Evolutionary conservation across 352 stramenopile genomes (phyloP), one percentile per base, ranked within the genome.

Genomic region (Phytophthora cactorum): DNA sequence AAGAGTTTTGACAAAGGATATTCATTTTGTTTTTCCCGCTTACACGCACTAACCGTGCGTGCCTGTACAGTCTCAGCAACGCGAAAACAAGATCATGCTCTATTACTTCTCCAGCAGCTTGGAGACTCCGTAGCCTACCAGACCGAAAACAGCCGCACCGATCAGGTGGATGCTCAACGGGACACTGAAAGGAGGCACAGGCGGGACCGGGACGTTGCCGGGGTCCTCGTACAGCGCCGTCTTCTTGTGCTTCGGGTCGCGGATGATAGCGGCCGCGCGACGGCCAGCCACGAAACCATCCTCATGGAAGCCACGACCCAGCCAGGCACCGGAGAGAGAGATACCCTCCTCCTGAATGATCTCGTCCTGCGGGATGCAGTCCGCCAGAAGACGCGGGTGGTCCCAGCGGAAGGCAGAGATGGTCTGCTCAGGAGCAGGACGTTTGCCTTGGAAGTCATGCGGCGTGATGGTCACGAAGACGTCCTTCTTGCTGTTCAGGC

Each of bases 401-500:
- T 96, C 88, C 88, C 88, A 96, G 27, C 81, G 86, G 82, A 96
- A 95, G 22, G 81, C 65, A 49, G 81, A 89, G 72, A 95, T 88
- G 10, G 72, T 86, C 17, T 79, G 51, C 17, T 82, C 72, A 31
- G 81, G 41, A 28, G 55, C 70, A 17, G 88, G 88, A 68, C 75
- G 82, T 53, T 82, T 77, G 47, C 83, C 88, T 39, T 73, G 73
- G 57, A 90, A 94, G 54, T 92, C 84, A 63, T 90, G 78, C 32
- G 77, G 78, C 61, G 86, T 94, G 77, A 95, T 95, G 46, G 88
- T 95, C 54, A 95, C 88, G 45, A 95, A 95, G 31, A 95, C 83
- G 59, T 93, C 75, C 69, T 94, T 90, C 72, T 90, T 91, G 72
- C 76, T 91, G 72, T 91, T 90, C 46, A 96, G 78, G 58, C 84